Conservation (phyloP, 495 filamentous ascomycete species). For the Tuber borchii region DNA sequence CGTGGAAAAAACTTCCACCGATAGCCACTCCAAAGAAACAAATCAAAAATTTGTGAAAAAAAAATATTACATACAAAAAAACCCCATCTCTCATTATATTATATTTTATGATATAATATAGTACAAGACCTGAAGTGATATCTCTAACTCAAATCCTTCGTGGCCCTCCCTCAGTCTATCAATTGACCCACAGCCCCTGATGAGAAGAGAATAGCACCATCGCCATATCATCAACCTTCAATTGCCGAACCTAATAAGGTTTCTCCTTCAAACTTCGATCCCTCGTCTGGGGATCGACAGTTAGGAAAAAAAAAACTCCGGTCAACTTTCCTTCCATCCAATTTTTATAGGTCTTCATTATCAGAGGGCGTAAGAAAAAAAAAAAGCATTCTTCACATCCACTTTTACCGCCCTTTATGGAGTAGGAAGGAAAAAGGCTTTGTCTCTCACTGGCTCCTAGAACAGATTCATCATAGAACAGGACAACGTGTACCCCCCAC, state of each 20-base stretch:
- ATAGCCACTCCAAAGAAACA: not conserved
- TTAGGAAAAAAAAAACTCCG: not conserved
- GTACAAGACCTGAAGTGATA: not conserved
- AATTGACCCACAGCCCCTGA: not conserved
- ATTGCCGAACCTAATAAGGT: constrained; percentile 3
- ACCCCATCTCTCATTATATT: not conserved
- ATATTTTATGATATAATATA: constrained; percentile 3
- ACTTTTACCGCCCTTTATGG: not conserved
- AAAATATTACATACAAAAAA: not conserved
- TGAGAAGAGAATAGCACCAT: not conserved
- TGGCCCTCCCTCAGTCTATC: constrained; percentile 1
- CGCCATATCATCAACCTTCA: not conserved
- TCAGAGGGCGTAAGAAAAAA: not conserved
- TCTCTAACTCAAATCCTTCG: not conserved
- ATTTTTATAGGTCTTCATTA: not conserved
- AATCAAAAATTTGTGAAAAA: not conserved
- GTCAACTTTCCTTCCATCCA: not conserved
- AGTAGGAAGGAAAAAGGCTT: not conserved
- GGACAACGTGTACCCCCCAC: not conserved
- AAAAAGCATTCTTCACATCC: not conserved
- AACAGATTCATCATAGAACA: not conserved
- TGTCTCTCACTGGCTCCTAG: not conserved
- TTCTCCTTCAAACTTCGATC: not conserved
- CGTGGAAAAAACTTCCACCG: not conserved
- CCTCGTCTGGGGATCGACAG: not conserved